phyloP scores from a whole-genome alignment of 495 filamentous ascomycete species.

The Amphirosellinia nigrospora region DNA sequence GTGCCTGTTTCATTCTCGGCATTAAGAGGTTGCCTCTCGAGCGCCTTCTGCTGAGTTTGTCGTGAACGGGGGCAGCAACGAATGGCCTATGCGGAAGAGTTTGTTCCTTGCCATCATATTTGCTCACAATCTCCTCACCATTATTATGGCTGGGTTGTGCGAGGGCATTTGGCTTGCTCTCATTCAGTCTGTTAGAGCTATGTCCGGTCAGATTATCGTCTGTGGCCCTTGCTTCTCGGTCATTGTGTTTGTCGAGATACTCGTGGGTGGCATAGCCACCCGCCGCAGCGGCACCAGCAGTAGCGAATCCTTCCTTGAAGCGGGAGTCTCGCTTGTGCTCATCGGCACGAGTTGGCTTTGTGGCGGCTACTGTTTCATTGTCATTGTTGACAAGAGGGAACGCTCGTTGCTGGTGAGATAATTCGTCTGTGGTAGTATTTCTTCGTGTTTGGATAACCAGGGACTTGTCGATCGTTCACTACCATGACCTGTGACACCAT shows the following conservation, averaged over 20 bases:
- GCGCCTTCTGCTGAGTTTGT: background rate
- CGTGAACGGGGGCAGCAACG: background rate
- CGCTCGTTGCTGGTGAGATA: conserved; percentile 31
- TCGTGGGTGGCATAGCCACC: conserved; percentile 30
- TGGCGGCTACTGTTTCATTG: background rate
- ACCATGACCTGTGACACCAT: conserved; percentile 49
- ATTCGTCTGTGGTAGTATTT: conserved; percentile 24
- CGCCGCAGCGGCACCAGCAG: conserved; percentile 27
- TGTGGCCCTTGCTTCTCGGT: background rate
- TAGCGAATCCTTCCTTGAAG: conserved; percentile 27
- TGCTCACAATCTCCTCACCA: background rate
- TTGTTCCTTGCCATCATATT: background rate
- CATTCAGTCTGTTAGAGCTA: background rate
- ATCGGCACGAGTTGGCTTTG: background rate
- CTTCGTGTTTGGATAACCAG: background rate
- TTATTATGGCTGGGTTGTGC: background rate
- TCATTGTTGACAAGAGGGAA: conserved; percentile 32
- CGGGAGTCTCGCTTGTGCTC: conserved; percentile 5
- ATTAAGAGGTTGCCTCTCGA: background rate
- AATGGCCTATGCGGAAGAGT: background rate
- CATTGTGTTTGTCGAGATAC: conserved; percentile 10
- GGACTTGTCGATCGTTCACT: conserved; percentile 35
- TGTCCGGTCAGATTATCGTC: background rate
- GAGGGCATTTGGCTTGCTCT: background rate
- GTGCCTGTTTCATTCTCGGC: background rate